phyloP scores from a whole-genome alignment of 1,284 basidiomycete genomes.

The Afroboletus lepidellus region DNA sequence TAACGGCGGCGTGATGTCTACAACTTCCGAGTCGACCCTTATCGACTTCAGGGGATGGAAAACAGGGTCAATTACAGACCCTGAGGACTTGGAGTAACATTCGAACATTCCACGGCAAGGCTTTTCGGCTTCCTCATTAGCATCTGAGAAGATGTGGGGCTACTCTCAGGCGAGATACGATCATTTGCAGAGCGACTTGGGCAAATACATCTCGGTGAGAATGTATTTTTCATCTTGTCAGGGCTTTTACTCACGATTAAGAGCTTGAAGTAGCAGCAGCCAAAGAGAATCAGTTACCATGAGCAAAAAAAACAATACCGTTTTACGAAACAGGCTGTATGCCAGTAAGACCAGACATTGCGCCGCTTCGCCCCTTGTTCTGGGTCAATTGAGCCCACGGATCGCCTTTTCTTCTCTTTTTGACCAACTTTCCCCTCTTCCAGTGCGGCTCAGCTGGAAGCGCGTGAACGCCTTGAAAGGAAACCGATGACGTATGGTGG shows the following conservation, averaged over 20 bases:
- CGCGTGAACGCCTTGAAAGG: constrained; percentile 5
- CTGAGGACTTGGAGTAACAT: too few species aligned
- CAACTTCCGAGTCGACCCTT: too few species aligned
- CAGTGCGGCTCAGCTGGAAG: constrained; percentile 74
- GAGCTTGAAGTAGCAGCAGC: constrained; percentile 30
- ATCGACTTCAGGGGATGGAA: too few species aligned
- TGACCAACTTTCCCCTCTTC: constrained; percentile 87
- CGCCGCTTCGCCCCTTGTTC: constrained; percentile 21
- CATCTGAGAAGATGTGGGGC: constrained; percentile 68
- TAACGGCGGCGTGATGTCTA: too few species aligned
- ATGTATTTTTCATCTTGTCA: constrained; percentile 43
- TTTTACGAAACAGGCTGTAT: neutral
- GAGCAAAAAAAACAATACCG: constrained; percentile 32
- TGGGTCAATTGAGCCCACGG: constrained; percentile 8
- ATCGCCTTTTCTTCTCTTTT: constrained; percentile 72
- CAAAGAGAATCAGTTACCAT: constrained; percentile 31
- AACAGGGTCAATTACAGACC: too few species aligned
- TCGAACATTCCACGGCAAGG: too few species aligned
- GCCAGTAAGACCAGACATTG: constrained; percentile 19
- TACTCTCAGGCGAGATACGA: constrained; percentile 65
- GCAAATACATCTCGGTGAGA: constrained; percentile 65
- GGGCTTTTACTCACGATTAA: constrained; percentile 22
- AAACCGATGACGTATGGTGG: neutral
- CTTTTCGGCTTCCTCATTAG: too few species aligned
- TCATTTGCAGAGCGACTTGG: constrained; percentile 66